phyloP scores from a whole-genome alignment of 2,329 filamentous ascomycete genomes.

The Penicillium sp. region DNA sequence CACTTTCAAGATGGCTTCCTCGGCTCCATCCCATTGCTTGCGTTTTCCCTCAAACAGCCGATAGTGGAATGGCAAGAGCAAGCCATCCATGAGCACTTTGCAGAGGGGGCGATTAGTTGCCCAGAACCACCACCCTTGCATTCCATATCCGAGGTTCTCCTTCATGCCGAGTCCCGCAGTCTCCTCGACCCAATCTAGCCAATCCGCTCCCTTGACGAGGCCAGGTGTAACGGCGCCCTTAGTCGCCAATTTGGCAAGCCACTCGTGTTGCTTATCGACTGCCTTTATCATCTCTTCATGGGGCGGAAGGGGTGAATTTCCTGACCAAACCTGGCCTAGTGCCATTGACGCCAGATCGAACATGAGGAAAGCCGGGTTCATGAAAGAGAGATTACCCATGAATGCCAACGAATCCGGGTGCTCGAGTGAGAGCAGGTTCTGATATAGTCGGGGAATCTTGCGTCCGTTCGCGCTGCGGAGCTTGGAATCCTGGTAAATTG shows the following conservation, averaged over 20 bases:
- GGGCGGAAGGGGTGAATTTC: constrained; percentile 22
- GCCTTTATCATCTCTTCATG: constrained; percentile 28
- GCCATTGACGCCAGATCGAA: constrained; percentile 32
- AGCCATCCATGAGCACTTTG: constrained; percentile 33
- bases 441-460: constrained; percentile 30
- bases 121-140: constrained; percentile 39
- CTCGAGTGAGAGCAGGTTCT: constrained; percentile 33
- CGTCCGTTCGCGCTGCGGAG: constrained; percentile 8
- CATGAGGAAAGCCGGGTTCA: constrained; percentile 28
- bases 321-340: constrained; percentile 37
- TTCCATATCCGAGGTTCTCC: constrained; percentile 34
- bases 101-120: constrained; percentile 35
- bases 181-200: constrained; percentile 33
- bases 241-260: constrained; percentile 14
- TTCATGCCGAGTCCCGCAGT: constrained; percentile 34
- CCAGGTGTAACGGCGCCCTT: constrained; percentile 16
- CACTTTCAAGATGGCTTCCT: constrained; percentile 4
- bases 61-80: constrained; percentile 36
- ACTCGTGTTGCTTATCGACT: constrained; percentile 14
- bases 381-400: constrained; percentile 26
- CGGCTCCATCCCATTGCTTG: constrained; percentile 34
- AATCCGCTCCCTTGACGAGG: constrained; percentile 17
- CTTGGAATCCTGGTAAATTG: constrained; percentile 3
- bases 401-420: constrained; percentile 35
- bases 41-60: constrained; percentile 39